Percentiles rank a stretch among this genome's conserved stretches.
Evolutionary conservation across 805 yeast genomes (phyloP).

Genomic region (Lachancea dasiensis): DNA sequence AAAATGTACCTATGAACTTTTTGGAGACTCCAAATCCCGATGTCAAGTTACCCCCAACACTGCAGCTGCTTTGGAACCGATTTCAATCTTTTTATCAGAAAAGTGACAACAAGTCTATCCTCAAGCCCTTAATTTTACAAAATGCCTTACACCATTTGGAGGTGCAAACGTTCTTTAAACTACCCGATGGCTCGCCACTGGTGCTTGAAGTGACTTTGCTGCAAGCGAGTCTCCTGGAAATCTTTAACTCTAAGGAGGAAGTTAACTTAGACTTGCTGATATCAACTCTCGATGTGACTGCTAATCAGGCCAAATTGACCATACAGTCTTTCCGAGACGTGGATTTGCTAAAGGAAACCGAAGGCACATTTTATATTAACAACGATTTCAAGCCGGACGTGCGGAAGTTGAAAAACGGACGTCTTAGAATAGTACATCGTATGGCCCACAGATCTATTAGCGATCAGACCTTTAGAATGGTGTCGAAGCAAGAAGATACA

Average conservation of each 20-base stretch:
- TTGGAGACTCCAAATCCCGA: constrained; percentile 6
- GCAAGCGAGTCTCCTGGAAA: constrained; percentile 24
- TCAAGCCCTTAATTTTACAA: constrained; percentile 17
- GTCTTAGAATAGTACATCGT: constrained; percentile 16
- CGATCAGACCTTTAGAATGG: not conserved
- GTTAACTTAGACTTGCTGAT: constrained; percentile 13
- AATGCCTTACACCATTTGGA: constrained; percentile 29
- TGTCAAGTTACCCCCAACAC: constrained; percentile 15
- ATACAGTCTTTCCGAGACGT: constrained; percentile 20
- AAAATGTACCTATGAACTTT: constrained; percentile 18
- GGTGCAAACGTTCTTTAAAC: constrained; percentile 18
- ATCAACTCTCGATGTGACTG: not conserved
- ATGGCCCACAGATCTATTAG: not conserved
- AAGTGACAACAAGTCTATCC: constrained; percentile 11
- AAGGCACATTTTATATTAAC: constrained; percentile 15
- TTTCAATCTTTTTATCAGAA: constrained; percentile 11
- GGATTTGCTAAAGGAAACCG: constrained; percentile 12
- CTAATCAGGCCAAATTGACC: constrained; percentile 8
- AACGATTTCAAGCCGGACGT: constrained; percentile 20
- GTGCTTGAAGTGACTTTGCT: constrained; percentile 22
- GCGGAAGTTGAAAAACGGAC: constrained; percentile 18
- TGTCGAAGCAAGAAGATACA: constrained; percentile 7
- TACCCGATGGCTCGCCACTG: constrained; percentile 13
- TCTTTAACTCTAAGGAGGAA: constrained; percentile 19
- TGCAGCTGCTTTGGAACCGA: constrained; percentile 17